A percentile compares a stretch with the other conserved stretches of the same genome.
phyloP scores from a whole-genome alignment of 768 basidiomycete species.

The Krasilnikovozyma curviuscula region DNA sequence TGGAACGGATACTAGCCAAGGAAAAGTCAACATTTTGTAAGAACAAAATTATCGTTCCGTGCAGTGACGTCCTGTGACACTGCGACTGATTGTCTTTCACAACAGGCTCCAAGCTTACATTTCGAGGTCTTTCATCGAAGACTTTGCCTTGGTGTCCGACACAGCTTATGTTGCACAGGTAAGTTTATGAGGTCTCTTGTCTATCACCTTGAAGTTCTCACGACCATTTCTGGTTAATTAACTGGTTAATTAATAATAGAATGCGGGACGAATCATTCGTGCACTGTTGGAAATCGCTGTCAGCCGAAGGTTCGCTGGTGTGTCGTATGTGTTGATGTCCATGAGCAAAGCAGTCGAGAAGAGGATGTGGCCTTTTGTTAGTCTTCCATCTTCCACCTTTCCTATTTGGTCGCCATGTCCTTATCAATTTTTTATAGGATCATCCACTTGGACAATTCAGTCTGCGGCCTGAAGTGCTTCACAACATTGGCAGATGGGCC shows the following conservation, averaged over 20 bases:
- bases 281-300: conserved; percentile 86
- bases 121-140: conserved; percentile 58
- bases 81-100: neutral
- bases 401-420: no score
- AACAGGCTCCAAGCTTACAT: conserved; percentile 59
- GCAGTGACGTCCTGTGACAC: no score
- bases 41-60: neutral
- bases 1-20: conserved; percentile 43
- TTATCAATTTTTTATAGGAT: no score
- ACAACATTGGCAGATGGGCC: conserved; percentile 58
- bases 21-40: conserved; percentile 76
- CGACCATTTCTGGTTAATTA: no score
- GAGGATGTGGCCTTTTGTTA: conserved; percentile 83
- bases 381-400: no score
- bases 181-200: no score
- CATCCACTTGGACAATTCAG: conserved; percentile 69
- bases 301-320: conserved; percentile 76
- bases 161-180: conserved; percentile 74
- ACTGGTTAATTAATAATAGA: no score
- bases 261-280: conserved; percentile 82
- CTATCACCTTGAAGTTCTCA: no score
- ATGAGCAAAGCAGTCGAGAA: conserved; percentile 87
- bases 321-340: conserved; percentile 56
- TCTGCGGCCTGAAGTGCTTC: conserved; percentile 55
- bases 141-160: conserved; percentile 92